Percentiles rank a stretch among this genome's conserved stretches.
Conservation (phyloP, 495 filamentous ascomycete genomes). For the Penicillium coffeae region DNA sequence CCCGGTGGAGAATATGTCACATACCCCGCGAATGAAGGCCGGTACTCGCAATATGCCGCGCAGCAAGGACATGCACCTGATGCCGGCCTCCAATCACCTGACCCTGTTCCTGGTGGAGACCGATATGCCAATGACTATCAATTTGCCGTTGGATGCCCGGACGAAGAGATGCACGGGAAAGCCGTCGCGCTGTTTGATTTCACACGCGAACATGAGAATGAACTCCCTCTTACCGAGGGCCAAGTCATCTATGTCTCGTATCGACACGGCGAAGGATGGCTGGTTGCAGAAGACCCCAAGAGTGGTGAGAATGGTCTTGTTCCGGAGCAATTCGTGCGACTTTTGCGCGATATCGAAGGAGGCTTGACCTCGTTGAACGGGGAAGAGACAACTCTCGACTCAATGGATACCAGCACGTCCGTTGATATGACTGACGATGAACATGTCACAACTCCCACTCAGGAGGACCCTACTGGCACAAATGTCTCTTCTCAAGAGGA, state of each 20-base stretch:
- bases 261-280: constrained; percentile 92
- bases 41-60: constrained; percentile 50
- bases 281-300: constrained; percentile 94
- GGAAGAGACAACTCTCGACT: constrained; percentile 33
- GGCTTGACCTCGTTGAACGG: constrained; percentile 49
- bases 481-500: constrained; percentile 11
- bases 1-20: constrained; percentile 79
- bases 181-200: constrained; percentile 96
- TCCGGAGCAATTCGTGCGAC: constrained; percentile 92
- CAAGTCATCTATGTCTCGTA: constrained; percentile 97
- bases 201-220: constrained; percentile 90
- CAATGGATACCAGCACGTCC: constrained; percentile 22
- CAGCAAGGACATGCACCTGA: constrained; percentile 56
- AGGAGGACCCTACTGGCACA: constrained; percentile 15
- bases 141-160: constrained; percentile 90
- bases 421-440: constrained; percentile 33
- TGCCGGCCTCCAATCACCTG: constrained; percentile 56
- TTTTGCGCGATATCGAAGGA: constrained; percentile 86
- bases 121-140: constrained; percentile 86
- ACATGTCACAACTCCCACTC: constrained; percentile 27
- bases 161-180: constrained; percentile 97
- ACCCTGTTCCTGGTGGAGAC: constrained; percentile 54
- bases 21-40: constrained; percentile 63
- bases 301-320: constrained; percentile 86
- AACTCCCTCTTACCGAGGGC: constrained; percentile 86